phyloP scores from a whole-genome alignment of 345 rosid species.

The Combretum micranthum region DNA sequence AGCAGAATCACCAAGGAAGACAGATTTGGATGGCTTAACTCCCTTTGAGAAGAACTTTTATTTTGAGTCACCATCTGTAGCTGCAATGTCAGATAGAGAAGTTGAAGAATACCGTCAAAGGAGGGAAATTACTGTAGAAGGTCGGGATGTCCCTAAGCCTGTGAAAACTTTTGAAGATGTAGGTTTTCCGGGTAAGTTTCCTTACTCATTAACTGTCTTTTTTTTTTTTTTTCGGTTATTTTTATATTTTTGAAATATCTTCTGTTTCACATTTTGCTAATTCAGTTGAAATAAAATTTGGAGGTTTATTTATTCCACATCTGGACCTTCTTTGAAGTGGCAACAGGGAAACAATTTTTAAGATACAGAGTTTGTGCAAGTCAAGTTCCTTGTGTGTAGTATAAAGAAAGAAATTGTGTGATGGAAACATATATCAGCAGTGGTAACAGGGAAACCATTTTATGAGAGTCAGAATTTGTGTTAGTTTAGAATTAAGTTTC shows the following conservation, averaged over 20 bases:
- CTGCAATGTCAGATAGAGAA: conserved; percentile 74
- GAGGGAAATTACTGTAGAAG: conserved; percentile 91
- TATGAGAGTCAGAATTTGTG: no score
- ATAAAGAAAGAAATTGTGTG: no score
- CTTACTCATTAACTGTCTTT: neutral
- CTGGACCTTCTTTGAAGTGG: no score
- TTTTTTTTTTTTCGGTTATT: conserved; percentile 8
- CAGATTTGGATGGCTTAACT: conserved; percentile 89
- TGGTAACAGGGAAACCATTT: no score
- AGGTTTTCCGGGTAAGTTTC: conserved; percentile 78
- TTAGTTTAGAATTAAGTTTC: no score
- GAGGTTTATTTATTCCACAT: neutral
- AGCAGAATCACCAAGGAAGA: conserved; percentile 50
- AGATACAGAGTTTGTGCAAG: no score
- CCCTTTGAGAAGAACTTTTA: conserved; percentile 95
- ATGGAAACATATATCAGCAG: neutral
- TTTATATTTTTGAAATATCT: neutral
- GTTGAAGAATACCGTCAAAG: conserved; percentile 69
- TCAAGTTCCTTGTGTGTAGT: no score
- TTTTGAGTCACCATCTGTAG: conserved; percentile 69
- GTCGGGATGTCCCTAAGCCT: conserved; percentile 91
- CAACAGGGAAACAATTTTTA: no score
- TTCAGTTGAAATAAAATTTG: neutral
- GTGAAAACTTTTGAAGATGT: conserved; percentile 68
- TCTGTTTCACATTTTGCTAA: neutral